Evolutionary conservation across 495 filamentous ascomycete genomes (phyloP), one percentile per base, ranked within the genome.

Genomic region (Letharia lupina): DNA sequence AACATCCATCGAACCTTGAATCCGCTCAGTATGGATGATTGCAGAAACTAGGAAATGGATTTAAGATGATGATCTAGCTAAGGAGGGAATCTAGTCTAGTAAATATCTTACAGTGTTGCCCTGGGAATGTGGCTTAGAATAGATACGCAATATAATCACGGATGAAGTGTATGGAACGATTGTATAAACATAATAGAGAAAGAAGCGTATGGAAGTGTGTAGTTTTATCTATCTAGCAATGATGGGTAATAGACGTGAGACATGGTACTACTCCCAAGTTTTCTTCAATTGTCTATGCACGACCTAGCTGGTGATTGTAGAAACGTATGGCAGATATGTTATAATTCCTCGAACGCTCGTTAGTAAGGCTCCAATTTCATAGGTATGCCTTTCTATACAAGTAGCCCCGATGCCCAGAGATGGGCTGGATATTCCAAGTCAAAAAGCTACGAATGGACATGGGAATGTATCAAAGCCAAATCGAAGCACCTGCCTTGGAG

Each of bases 401-500:
- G n/a, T 28, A 61, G 31, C 23, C 20, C 20, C 18, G 44, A 44
- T 15, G 48, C 44, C 20, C 7, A 7, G 20, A 10, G 20, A 48
- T 23, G 23, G 20, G 45, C 45, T 48, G 8, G 37, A 60, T 4
- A 42, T 39, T 11, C 28, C 39, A 42, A 44, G 20, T 31, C n/a
- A 16, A 16, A 61, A 31, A 10, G 23, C 10, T 54, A 12, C 4
- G 9, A 9, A 35, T 47, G 33, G 33, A 48, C 20, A 18, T n/a
- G 13, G 23, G 13, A 31, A n/a, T 28, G 11, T 15, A 35, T 69
- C 35, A 78, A 61, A 78, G 71, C 69, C 75, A 78, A 28, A 78
- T 67, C 23, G 74, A 73, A 71, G 79, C 76, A 33, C 89, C 87
- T 58, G 78, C 75, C 69, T 77, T 75, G 8, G 86, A 84, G 56